phyloP scores from a whole-genome alignment of 257 asterid species.

The Petrea volubilis region DNA sequence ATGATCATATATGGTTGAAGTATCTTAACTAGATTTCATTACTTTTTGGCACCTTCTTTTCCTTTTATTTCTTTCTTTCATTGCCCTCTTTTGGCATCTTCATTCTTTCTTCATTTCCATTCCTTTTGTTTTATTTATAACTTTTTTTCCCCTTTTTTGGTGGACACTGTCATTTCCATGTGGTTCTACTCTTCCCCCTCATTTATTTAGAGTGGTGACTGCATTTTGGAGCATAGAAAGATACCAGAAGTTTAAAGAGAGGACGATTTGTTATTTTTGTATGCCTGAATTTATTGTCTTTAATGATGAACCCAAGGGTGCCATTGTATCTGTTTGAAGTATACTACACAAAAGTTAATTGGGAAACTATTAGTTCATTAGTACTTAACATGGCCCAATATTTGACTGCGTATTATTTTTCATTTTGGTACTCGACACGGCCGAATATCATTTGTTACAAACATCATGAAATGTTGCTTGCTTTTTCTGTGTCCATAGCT shows the following conservation, averaged over 20 bases:
- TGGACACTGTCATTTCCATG: background rate
- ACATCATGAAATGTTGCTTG: background rate
- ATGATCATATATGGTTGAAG: background rate
- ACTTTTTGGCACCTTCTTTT: background rate
- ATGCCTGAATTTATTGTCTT: background rate
- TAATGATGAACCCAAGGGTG: background rate
- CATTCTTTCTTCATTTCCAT: background rate
- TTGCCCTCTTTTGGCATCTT: background rate
- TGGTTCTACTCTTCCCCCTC: background rate
- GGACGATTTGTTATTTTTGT: conserved; percentile 5
- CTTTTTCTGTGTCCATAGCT: background rate
- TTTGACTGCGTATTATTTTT: too few species aligned
- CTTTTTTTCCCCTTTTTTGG: background rate
- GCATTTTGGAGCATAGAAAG: conserved; percentile 7
- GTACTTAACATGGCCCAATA: background rate
- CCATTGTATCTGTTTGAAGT: background rate
- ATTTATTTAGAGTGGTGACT: background rate
- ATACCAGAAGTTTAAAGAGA: conserved; percentile 18
- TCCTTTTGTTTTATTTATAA: background rate
- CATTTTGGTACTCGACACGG: too few species aligned
- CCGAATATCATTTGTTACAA: background rate
- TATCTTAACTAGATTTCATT: conserved; percentile 5
- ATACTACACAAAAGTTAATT: background rate
- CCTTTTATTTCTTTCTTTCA: background rate
- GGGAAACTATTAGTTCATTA: background rate